phyloP scores from a whole-genome alignment of 2,329 filamentous ascomycete species.

The Fusarium sp. region DNA sequence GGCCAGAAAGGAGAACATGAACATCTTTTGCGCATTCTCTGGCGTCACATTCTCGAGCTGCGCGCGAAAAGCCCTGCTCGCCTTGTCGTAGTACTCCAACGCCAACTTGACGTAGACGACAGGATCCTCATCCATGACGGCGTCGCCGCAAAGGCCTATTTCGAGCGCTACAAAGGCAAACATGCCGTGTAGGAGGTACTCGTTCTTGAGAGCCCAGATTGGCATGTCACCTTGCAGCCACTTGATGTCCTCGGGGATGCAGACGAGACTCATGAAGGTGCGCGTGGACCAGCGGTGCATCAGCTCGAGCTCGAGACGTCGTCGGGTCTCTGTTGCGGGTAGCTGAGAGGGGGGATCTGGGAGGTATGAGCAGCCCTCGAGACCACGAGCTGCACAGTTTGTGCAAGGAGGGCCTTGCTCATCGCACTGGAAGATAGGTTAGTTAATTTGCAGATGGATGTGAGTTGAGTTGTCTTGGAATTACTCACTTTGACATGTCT shows the following conservation, averaged over 20 bases:
- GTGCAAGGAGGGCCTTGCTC: slow-evolving; percentile 52
- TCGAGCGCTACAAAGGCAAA: slow-evolving; percentile 40
- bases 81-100: slow-evolving; percentile 42
- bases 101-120: slow-evolving; percentile 37
- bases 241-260: slow-evolving; percentile 51
- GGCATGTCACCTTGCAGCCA: slow-evolving; percentile 51
- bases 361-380: slow-evolving; percentile 39
- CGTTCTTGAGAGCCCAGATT: slow-evolving; percentile 51
- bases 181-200: slow-evolving; percentile 55
- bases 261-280: slow-evolving; percentile 55
- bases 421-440: slow-evolving; percentile 46
- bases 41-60: slow-evolving; percentile 35
- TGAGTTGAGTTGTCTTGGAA: neutral
- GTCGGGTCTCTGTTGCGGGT: slow-evolving; percentile 32
- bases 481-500: slow-evolving; percentile 38
- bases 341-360: slow-evolving; percentile 11
- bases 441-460: neutral
- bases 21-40: slow-evolving; percentile 37
- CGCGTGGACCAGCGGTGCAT: slow-evolving; percentile 64
- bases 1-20: slow-evolving; percentile 41
- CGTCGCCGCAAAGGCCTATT: slow-evolving; percentile 35
- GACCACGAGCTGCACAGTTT: slow-evolving; percentile 46
- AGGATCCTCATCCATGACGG: slow-evolving; percentile 25
- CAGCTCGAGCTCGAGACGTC: slow-evolving; percentile 59
- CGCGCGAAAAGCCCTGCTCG: slow-evolving; percentile 36